These are phyloP conservation scores for Crucibulum parvulum DNA, from an alignment of 1,284 basidiomycete genomes.

Conservation along the genomic window DNA sequence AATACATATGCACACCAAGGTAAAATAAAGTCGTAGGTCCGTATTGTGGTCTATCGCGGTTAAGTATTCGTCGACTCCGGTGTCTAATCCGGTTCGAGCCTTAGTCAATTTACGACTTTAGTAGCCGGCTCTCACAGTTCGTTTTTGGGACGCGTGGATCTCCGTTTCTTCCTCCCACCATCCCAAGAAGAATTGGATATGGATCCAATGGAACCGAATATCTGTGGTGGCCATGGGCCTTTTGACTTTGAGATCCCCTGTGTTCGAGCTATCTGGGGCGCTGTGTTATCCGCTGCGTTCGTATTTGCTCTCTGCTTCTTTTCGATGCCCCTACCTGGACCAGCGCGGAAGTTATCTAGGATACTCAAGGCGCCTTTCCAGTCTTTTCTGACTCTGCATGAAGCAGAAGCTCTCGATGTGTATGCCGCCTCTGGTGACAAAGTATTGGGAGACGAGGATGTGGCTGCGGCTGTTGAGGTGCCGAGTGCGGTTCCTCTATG, in stretches of 20 bases:
- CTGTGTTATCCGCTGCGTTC: constrained; percentile 56
- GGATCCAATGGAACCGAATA: too few relatives aligned
- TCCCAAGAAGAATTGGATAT: too few relatives aligned
- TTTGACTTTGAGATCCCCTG: constrained; percentile 59
- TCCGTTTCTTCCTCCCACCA: too few relatives aligned
- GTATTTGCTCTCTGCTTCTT: constrained; percentile 52
- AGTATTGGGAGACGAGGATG: constrained; percentile 27
- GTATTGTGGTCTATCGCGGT: too few relatives aligned
- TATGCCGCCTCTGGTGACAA: constrained; percentile 22
- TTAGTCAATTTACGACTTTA: too few relatives aligned
- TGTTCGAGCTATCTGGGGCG: constrained; percentile 61
- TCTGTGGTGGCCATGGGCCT: constrained; percentile 18
- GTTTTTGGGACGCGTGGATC: too few relatives aligned
- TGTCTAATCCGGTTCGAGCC: too few relatives aligned
- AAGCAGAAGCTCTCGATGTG: constrained; percentile 61
- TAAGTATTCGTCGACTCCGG: too few relatives aligned
- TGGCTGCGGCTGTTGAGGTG: constrained; percentile 19
- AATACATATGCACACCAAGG: too few relatives aligned
- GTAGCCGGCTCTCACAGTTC: too few relatives aligned
- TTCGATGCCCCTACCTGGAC: constrained; percentile 42
- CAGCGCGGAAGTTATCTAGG: constrained; percentile 36
- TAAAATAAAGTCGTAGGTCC: too few relatives aligned
- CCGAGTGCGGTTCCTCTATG: constrained; percentile 50
- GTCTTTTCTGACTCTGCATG: constrained; percentile 58
- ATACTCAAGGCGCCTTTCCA: constrained; percentile 45